Base-by-base conservation (phyloP, 1,284 basidiomycete species). In the Tylopilus sp. region DNA sequence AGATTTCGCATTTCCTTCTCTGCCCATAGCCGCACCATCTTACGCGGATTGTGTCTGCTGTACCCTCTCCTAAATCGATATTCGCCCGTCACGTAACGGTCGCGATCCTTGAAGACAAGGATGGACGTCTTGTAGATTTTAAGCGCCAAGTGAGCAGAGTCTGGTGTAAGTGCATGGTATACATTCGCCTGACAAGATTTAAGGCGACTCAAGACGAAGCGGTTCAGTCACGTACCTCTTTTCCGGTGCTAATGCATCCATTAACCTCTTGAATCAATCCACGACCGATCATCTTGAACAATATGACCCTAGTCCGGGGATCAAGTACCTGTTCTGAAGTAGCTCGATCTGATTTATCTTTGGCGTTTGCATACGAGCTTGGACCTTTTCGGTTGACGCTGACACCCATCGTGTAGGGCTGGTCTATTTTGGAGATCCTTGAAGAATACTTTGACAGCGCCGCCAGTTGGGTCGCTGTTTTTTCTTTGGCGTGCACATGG, bases 61-160 rank as follows among this genome's bases (percentile, higher is more conserved):
- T 99, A 99, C 7, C 96, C 96, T 54, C 89, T 82, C 33, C 92
- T 79, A 73, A 99, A 99, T 9, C 97, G 86, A 64, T 90, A 89
- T 66, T 99, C 97, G 41, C 87, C 86, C 0, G 84, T 82, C 29
- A 98, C 94, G 68, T 98, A 98, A 50, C 90, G 88, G 64, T 97
- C 93, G 11, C 97, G 84, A 60, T 98, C 92, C 68, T 97, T 97
- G 77, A 99, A 99, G 9, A 95, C 79, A 8, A 99, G 82, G 56
- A 99, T 99, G 25, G 92, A 96, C 0, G 97, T 99, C 68, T 99
- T 97, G 76, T 96, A 99, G 58, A 99, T 96, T 71, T 99, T 99
- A 55, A 99, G 77, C 0, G 96, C 94, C 29, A 95, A 72, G 66
- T 87, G 89, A 15, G 70, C 68, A 15, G 71, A 69, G 10, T 79